Evolutionary conservation across 1,139 yeast genomes (phyloP).

Genomic region (Yamadazyma oceani): DNA sequence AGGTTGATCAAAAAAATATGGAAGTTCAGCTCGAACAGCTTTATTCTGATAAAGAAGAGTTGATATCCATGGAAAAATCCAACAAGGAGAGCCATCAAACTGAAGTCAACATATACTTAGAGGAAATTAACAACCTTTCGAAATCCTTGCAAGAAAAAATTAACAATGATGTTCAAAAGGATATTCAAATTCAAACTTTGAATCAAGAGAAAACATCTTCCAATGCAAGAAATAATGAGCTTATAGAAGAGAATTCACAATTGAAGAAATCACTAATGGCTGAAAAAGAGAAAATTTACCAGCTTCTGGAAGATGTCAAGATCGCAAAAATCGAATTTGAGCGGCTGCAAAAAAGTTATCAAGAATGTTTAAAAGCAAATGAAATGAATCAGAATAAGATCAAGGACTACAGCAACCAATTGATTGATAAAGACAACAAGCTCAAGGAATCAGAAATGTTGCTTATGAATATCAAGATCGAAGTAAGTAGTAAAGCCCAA

Average conservation of each 20-base stretch:
- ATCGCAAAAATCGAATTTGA: neutral
- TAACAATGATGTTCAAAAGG: neutral
- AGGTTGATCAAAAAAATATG: neutral
- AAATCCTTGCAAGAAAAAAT: neutral
- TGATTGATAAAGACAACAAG: constrained; percentile 1
- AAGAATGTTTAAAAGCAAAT: neutral
- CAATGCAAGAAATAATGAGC: neutral
- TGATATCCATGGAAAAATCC: neutral
- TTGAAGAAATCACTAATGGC: neutral
- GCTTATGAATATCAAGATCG: neutral
- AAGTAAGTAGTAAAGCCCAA: neutral
- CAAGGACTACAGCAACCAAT: neutral
- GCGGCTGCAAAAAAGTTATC: constrained; percentile 2
- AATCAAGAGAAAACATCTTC: neutral
- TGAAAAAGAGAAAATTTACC: neutral
- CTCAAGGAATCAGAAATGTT: neutral
- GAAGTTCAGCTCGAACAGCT: neutral
- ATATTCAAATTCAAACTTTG: neutral
- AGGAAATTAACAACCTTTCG: constrained; percentile 1
- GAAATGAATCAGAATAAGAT: neutral
- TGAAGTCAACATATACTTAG: neutral
- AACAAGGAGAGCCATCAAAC: constrained; percentile 1
- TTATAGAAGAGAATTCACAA: neutral
- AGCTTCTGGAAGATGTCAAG: neutral
- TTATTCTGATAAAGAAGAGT: neutral